A percentile compares a stretch with the other conserved stretches of the same genome.
Conservation (phyloP, 768 basidiomycete species). For the Boletus rubroflammeus region DNA sequence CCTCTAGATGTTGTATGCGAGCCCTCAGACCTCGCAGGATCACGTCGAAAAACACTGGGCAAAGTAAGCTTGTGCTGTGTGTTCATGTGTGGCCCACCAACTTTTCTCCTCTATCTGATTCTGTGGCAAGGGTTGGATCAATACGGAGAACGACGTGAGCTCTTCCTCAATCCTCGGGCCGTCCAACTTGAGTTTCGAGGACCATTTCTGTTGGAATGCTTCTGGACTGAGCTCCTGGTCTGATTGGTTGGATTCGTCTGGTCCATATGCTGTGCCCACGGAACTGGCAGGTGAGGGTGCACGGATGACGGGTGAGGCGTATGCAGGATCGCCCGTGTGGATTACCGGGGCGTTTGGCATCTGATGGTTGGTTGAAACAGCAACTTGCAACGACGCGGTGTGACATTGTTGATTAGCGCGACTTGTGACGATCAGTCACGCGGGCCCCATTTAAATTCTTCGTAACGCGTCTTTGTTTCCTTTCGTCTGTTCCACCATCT, state of each 20-base stretch:
- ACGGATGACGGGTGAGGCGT: slow-evolving; percentile 45
- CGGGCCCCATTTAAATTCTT: slow-evolving; percentile 28
- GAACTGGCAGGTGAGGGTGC: slow-evolving; percentile 46
- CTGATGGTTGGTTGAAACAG: not conserved
- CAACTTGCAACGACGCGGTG: slow-evolving; percentile 21
- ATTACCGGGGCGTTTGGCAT: slow-evolving; percentile 33
- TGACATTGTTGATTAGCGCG: slow-evolving; percentile 34
- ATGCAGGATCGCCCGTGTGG: slow-evolving; percentile 35
- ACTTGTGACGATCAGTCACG: slow-evolving; percentile 29
- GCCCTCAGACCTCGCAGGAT: slow-evolving; percentile 38
- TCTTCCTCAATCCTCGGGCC: slow-evolving; percentile 38
- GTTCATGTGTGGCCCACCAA: slow-evolving; percentile 21
- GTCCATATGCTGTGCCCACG: slow-evolving; percentile 44
- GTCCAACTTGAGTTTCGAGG: slow-evolving; percentile 34
- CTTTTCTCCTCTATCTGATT: slow-evolving; percentile 38
- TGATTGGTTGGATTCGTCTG: slow-evolving; percentile 42
- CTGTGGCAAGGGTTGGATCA: slow-evolving; percentile 34
- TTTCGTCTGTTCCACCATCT: slow-evolving; percentile 26
- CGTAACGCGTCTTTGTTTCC: slow-evolving; percentile 24
- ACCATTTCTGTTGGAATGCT: slow-evolving; percentile 37
- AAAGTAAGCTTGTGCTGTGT: slow-evolving; percentile 2
- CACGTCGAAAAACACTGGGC: slow-evolving; percentile 33
- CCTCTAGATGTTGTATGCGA: slow-evolving; percentile 39
- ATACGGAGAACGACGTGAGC: slow-evolving; percentile 26
- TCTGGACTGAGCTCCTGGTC: slow-evolving; percentile 38